Base-by-base conservation (phyloP, 257 asterid species). In the Solanum paucissectum region DNA sequence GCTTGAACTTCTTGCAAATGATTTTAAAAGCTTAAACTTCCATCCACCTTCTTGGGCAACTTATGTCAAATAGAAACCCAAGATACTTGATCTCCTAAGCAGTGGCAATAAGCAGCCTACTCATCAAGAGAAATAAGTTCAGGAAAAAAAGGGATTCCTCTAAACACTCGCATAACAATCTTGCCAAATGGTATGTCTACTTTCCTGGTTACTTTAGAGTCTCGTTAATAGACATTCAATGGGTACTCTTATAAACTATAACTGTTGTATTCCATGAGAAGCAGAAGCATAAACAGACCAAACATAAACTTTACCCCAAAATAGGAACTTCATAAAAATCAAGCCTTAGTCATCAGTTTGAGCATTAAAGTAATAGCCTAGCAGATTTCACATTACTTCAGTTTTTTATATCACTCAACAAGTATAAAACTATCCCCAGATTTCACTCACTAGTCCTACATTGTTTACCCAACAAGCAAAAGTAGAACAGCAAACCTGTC, bases 401-500 rank as follows among this genome's bases (percentile, higher is more conserved):
- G 20, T 49, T 46, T 27, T 82, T 10, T 82, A 49, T 32, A 18
- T 49, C 85, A 46, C 29, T 74, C 29, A 74, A 36, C 29, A 87
- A 44, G 88, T 52, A 87, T 9, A 58, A 29, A 55, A 87, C 73
- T 20, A 25, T 87, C 77, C 18, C 11, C 9, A 82, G 49, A 62
- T 87, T 58, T 29, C 27, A 74, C 86, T 36, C 40, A 36, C 85
- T 14, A 42, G 62, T 87, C 71, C 88, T 58, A 33, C 64, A 79
- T 36, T 32, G 71, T 82, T 29, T 32, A 82, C 44, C 86, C 86
- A 29, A 72, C 46, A 38, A 37, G 73, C 46, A 79, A 34, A 82
- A 25, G 27, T 55, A 32, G 29, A 86, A 89, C 29, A 9, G 37
- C 88, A 55, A 83, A 94, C 98, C 97, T 90, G 94, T 49, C 89